phyloP scores from a whole-genome alignment of 371 early-diverging fungal genomes.

The Rhizopus microsporus region DNA sequence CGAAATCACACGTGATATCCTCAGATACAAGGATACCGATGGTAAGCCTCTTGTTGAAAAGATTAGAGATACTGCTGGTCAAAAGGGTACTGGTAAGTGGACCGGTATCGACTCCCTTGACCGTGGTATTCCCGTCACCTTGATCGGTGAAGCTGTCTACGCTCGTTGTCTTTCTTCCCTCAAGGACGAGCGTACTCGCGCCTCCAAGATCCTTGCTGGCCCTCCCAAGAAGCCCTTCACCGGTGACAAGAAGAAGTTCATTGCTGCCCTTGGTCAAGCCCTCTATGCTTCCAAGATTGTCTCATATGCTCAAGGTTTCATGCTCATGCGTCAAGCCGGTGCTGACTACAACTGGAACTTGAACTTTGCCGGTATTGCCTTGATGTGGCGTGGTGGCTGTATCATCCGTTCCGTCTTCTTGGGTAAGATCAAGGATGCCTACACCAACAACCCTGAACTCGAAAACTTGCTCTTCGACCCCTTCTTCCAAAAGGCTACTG shows the following conservation, averaged over 20 bases:
- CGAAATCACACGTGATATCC: conserved; percentile 94
- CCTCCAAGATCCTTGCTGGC: conserved; percentile 83
- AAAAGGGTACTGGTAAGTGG: conserved; percentile 99
- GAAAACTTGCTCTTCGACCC: conserved; percentile 90
- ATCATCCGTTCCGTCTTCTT: conserved; percentile 96
- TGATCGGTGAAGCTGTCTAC: conserved; percentile 98
- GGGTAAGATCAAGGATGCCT: conserved; percentile 95
- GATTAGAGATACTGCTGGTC: conserved; percentile 97
- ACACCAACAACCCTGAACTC: conserved; percentile 82
- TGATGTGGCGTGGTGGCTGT: conserved; percentile 99
- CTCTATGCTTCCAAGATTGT: conserved; percentile 97
- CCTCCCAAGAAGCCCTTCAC: conserved; percentile 66
- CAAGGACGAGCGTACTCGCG: conserved; percentile 92
- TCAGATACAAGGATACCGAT: conserved; percentile 89
- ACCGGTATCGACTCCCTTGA: conserved; percentile 95
- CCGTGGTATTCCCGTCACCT: conserved; percentile 90
- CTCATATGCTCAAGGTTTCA: conserved; percentile 99
- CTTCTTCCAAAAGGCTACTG: conserved; percentile 92
- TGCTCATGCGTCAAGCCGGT: conserved; percentile 96
- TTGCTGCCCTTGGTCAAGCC: conserved; percentile 90
- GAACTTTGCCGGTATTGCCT: conserved; percentile 93
- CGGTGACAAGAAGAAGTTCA: conserved; percentile 84
- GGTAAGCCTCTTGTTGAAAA: conserved; percentile 88
- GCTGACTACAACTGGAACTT: conserved; percentile 93
- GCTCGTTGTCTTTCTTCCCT: conserved; percentile 94